Evolutionary conservation across 495 filamentous ascomycete genomes (phyloP).

Genomic region (Annulohypoxylon bovei): DNA sequence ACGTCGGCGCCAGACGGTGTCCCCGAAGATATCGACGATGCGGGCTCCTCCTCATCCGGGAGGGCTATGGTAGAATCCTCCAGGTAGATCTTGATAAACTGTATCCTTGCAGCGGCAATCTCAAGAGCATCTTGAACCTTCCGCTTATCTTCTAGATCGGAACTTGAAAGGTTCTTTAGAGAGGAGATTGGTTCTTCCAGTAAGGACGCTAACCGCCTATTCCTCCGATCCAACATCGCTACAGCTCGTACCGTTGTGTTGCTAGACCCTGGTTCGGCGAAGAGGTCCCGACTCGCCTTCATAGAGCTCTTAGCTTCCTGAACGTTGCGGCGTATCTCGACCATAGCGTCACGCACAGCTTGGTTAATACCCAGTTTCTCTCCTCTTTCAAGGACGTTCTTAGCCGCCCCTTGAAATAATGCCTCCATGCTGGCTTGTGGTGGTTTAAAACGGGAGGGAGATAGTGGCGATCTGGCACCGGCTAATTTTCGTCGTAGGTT

Average conservation of each 20-base stretch:
- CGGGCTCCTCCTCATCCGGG: constrained; percentile 55
- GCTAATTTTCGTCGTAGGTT: constrained; percentile 39
- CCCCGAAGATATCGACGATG: constrained; percentile 16
- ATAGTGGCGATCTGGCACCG: constrained; percentile 60
- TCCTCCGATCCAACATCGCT: constrained; percentile 71
- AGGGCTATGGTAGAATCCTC: constrained; percentile 70
- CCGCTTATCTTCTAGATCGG: constrained; percentile 49
- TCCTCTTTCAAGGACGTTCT: constrained; percentile 80
- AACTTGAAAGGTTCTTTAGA: constrained; percentile 64
- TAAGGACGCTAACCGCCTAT: constrained; percentile 75
- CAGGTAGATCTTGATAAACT: constrained; percentile 81
- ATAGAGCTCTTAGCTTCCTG: constrained; percentile 54
- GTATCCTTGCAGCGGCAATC: constrained; percentile 74
- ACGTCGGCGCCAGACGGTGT: constrained; percentile 11
- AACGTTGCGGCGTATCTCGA: constrained; percentile 71
- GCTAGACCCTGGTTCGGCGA: constrained; percentile 40
- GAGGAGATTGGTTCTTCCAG: constrained; percentile 76
- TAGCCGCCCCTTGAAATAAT: constrained; percentile 85
- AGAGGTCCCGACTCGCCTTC: constrained; percentile 42
- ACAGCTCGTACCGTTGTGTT: constrained; percentile 46
- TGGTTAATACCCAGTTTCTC: constrained; percentile 91
- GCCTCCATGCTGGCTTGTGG: constrained; percentile 74
- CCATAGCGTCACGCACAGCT: constrained; percentile 88
- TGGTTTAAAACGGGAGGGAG: constrained; percentile 69
- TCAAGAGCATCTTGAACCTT: constrained; percentile 63